These are phyloP conservation scores for Globisporangium polare DNA, from an alignment of 352 stramenopile genomes.

Conservation along the genomic window DNA sequence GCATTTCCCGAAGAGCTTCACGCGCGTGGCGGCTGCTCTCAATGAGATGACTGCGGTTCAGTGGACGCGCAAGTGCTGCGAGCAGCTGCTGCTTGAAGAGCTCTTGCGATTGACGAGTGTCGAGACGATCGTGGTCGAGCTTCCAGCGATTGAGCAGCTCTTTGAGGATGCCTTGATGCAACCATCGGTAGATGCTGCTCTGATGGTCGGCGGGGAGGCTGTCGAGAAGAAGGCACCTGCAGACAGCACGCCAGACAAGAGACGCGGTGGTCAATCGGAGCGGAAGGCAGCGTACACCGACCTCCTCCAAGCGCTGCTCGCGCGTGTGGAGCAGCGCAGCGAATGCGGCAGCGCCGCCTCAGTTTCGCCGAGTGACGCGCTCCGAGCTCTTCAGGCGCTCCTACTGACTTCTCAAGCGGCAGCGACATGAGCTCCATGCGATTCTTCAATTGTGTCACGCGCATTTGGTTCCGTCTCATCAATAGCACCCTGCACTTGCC, in stretches of 20 bases:
- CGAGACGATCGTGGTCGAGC: neutral
- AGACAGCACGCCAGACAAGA: neutral
- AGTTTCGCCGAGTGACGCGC: neutral
- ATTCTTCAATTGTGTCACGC: neutral
- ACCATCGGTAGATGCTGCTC: neutral
- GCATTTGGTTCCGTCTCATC: neutral
- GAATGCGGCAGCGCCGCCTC: neutral
- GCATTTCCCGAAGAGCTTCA: constrained; percentile 26
- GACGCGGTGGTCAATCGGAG: neutral
- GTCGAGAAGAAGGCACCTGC: neutral
- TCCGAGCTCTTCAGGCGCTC: constrained; percentile 7
- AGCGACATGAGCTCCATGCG: neutral
- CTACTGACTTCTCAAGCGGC: constrained; percentile 3
- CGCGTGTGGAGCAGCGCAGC: neutral
- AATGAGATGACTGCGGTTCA: constrained; percentile 25
- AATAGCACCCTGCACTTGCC: too few species aligned
- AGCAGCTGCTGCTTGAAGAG: constrained; percentile 27
- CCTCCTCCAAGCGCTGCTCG: constrained; percentile 7
- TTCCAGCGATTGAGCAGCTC: neutral
- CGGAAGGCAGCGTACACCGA: neutral
- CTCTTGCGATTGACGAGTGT: constrained; percentile 18
- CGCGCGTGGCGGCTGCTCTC: constrained; percentile 18
- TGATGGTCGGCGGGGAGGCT: neutral
- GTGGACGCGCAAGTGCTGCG: constrained; percentile 26
- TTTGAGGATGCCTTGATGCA: neutral